Evolutionary conservation across 1,284 basidiomycete species (phyloP).

Genomic region (Papiliotrema nemorosa): DNA sequence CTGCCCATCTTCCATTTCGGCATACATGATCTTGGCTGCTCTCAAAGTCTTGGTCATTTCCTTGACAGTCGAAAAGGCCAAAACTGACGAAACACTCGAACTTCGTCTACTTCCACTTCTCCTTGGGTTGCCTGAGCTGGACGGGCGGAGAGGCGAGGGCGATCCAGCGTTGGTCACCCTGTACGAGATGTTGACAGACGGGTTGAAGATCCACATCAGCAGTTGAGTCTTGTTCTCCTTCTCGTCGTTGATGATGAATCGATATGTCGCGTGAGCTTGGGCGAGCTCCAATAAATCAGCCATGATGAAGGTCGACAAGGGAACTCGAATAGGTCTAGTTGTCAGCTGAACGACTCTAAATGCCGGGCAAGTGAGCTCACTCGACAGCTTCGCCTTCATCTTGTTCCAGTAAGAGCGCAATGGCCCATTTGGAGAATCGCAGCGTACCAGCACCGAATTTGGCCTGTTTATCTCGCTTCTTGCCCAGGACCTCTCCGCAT

Average conservation of each 20-base stretch:
- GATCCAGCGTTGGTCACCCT: constrained; percentile 1
- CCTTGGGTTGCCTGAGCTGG: neutral
- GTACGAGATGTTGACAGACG: constrained; percentile 71
- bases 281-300: constrained; percentile 83
- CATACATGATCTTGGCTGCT: constrained; percentile 40
- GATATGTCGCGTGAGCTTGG: constrained; percentile 81
- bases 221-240: neutral
- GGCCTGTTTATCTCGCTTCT: constrained; percentile 51
- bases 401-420: constrained; percentile 64
- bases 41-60: neutral
- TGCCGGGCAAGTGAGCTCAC: constrained; percentile 19
- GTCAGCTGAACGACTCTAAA: neutral
- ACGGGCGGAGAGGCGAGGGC: neutral
- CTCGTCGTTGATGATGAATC: constrained; percentile 74
- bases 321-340: constrained; percentile 60
- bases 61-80: neutral
- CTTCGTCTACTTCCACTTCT: neutral
- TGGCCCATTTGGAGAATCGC: constrained; percentile 72
- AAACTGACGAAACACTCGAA: neutral
- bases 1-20: constrained; percentile 12
- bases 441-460: constrained; percentile 47
- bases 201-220: constrained; percentile 84
- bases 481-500: constrained; percentile 72
- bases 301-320: constrained; percentile 75
- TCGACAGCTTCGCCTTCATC: constrained; percentile 48